Evolutionary conservation across 2,329 filamentous ascomycete genomes (phyloP).

Genomic region (Diaporthe sp.): DNA sequence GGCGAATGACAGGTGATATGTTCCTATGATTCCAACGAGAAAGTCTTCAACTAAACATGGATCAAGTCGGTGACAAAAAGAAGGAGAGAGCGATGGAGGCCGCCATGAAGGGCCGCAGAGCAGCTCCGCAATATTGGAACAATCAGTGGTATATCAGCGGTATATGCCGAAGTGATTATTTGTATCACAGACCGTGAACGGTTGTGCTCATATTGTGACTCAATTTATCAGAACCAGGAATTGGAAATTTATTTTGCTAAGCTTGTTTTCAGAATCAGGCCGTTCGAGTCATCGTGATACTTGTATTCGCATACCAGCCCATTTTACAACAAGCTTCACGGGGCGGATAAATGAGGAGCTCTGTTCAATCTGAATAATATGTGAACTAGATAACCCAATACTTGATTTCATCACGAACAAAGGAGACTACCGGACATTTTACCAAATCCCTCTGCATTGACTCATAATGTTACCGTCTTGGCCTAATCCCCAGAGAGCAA

Average conservation of each 20-base stretch:
- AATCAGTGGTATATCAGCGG: not conserved
- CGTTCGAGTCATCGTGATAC: too few relatives aligned
- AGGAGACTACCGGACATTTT: not conserved
- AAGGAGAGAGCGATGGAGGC: not conserved
- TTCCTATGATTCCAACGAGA: not conserved
- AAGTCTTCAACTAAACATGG: not conserved
- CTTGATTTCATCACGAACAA: not conserved
- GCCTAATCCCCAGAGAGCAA: not conserved
- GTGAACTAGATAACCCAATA: rapidly evolving
- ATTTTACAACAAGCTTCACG: too few relatives aligned
- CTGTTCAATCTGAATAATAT: not conserved
- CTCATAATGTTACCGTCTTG: too few relatives aligned
- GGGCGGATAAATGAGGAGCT: not conserved
- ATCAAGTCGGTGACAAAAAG: not conserved
- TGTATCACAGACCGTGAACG: not conserved
- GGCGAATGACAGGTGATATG: not conserved
- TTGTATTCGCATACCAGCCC: not conserved
- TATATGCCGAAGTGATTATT: not conserved
- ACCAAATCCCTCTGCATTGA: too few relatives aligned
- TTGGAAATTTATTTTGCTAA: too few relatives aligned
- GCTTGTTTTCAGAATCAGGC: too few relatives aligned
- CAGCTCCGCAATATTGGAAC: not conserved
- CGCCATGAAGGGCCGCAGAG: not conserved
- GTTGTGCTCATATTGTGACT: not conserved
- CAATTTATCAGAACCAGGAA: too few relatives aligned